Base-by-base conservation (phyloP, 1,284 basidiomycete genomes). In the Grifola frondosa region DNA sequence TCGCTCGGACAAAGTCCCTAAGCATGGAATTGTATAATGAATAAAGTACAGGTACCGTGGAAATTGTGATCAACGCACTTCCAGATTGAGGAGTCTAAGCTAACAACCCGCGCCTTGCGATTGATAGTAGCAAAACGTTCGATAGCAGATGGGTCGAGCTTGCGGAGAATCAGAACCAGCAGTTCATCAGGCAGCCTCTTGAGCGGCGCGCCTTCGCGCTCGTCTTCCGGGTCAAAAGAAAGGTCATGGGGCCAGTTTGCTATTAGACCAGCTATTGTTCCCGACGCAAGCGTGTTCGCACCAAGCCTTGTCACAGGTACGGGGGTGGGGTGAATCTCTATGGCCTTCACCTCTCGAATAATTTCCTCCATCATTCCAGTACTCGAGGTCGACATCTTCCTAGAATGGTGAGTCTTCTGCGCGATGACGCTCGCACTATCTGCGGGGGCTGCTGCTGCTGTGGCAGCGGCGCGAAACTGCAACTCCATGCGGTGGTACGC, bases 41-140 rank as follows among this genome's bases (percentile, higher is more conserved):
- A 33, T 21, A 16, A 38, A 23, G 16, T 8, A 16, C 12, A 35
- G n/a, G 7, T 12, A 26, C 24, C 16, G 20, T 9, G 12, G 2
- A 26, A 36, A 15, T 22, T 37, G 11, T 28, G 8, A 12, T 12
- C 26, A n/a, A 57, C 75, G 43, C 53, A 88, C 89, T 79, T 85
- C 91, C 91, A 95, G 35, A 89, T 75, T 3, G 71, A 69, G 11
- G 75, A 66, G 50, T 88, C 82, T 33, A 89, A 66, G 9, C 79
- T 82, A 17, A 94, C 54, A 5, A 87, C 58, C 28, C 90, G 77
- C 2, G 88, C 84, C 57, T 84, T 89, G 49, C 84, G 80, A 59
- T 78, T 81, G 4, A 88, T 79, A 12, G 63, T 50, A 0, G 78
- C 91, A 55, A 95, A 92, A 6, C 85, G 74, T 63, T 92, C 91